Evolutionary conservation across 148 eudicot species (phyloP).

Genomic region (Persicaria maculosa): DNA sequence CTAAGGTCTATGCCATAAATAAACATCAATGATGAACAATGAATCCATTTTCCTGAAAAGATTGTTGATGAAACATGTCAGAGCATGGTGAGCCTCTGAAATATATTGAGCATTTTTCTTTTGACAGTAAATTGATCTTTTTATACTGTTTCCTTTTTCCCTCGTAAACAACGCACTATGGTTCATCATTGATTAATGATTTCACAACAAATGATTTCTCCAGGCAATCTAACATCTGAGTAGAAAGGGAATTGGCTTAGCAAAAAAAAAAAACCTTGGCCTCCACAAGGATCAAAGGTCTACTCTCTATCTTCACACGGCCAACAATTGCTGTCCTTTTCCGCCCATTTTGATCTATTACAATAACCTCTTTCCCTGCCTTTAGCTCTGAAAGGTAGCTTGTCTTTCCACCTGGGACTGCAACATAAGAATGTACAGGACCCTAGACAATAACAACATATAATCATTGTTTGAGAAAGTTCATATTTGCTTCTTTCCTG

Average conservation of each 20-base stretch:
- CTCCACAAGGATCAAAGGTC: constrained; percentile 76
- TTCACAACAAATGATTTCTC: background rate
- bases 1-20: no score
- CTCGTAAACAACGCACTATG: background rate
- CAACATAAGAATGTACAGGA: constrained; percentile 92
- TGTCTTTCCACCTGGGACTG: constrained; percentile 85
- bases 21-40: no score
- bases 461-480: background rate
- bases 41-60: no score
- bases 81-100: background rate
- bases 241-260: background rate
- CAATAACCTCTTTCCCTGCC: constrained; percentile 75
- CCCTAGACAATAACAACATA: constrained; percentile 40
- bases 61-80: background rate
- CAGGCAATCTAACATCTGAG: background rate
- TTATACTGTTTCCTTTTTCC: background rate
- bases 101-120: background rate
- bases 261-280: constrained; percentile 45
- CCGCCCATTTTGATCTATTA: constrained; percentile 61
- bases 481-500: background rate
- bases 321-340: constrained; percentile 82
- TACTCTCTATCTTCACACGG: constrained; percentile 85
- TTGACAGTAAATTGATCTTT: background rate
- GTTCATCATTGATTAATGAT: background rate
- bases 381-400: constrained; percentile 85